Conservation (phyloP, 2,329 filamentous ascomycete genomes). For the Xylariaceae sp. region DNA sequence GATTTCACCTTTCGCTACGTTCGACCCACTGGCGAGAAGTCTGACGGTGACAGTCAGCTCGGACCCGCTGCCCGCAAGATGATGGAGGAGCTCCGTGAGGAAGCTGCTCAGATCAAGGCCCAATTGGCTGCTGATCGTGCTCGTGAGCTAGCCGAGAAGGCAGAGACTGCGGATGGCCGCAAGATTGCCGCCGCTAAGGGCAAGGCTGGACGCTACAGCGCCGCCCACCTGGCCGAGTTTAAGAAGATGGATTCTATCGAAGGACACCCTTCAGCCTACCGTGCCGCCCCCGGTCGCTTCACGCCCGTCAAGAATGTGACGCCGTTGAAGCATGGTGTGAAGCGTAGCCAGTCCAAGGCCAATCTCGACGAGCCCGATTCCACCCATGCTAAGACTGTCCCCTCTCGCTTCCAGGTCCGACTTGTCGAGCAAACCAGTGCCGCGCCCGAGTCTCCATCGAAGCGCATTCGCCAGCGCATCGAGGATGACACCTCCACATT, state of each 20-base stretch:
- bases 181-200: slow-evolving; percentile 79
- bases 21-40: slow-evolving; percentile 46
- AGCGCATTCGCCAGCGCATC: slow-evolving; percentile 67
- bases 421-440: slow-evolving; percentile 23
- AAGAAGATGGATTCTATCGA: slow-evolving; percentile 98
- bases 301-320: slow-evolving; percentile 52
- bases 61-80: slow-evolving; percentile 60
- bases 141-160: slow-evolving; percentile 48
- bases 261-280: slow-evolving; percentile 76
- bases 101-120: slow-evolving; percentile 69
- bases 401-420: slow-evolving; percentile 26
- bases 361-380: slow-evolving; percentile 61
- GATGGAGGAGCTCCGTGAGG: slow-evolving; percentile 67
- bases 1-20: slow-evolving; percentile 65
- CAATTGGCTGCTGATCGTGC: slow-evolving; percentile 63
- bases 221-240: slow-evolving; percentile 82
- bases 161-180: slow-evolving; percentile 48
- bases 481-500: slow-evolving; percentile 68
- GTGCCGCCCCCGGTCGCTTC: slow-evolving; percentile 53
- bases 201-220: slow-evolving; percentile 76
- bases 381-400: slow-evolving; percentile 31
- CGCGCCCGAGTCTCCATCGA: slow-evolving; percentile 49
- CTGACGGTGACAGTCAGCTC: slow-evolving; percentile 48
- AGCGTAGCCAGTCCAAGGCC: slow-evolving; percentile 52
- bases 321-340: slow-evolving; percentile 44